Conservation (phyloP, 441 rosid species). For the Aleurites moluccanus region DNA sequence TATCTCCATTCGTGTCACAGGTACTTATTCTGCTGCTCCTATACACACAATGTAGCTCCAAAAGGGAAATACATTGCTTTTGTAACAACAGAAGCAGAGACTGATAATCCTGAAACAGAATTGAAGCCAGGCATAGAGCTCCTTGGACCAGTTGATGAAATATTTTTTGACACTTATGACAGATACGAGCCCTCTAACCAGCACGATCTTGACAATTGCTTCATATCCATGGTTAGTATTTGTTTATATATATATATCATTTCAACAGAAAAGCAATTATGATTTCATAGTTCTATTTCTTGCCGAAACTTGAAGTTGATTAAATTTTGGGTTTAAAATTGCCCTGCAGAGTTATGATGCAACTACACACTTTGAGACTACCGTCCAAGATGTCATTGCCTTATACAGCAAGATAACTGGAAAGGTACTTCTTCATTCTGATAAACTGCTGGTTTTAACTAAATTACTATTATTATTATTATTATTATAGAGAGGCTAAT, state of each 20-base stretch:
- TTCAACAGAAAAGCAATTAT: neutral
- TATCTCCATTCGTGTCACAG: neutral
- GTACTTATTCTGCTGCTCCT: conserved; percentile 11
- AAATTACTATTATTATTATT: too few species aligned
- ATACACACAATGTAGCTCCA: conserved; percentile 5
- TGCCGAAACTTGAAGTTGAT: neutral
- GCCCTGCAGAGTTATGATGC: conserved; percentile 6
- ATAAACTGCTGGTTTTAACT: neutral
- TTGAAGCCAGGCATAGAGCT: conserved; percentile 6
- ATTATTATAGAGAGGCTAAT: too few species aligned
- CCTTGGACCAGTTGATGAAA: neutral
- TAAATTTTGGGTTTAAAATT: neutral
- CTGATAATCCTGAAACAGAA: conserved; percentile 9
- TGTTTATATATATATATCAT: neutral
- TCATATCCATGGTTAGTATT: conserved; percentile 1
- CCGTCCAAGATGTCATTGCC: conserved; percentile 10
- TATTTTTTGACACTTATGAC: neutral
- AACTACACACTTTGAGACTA: neutral
- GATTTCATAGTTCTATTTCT: neutral
- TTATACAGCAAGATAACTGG: conserved; percentile 7
- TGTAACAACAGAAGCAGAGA: conserved; percentile 7
- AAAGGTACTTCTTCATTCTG: neutral
- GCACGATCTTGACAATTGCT: neutral
- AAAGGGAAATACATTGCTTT: conserved; percentile 13
- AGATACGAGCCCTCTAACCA: neutral